These are phyloP conservation scores for Podospora pseudopauciseta DNA, from an alignment of 495 filamentous ascomycete species.

Conservation along the genomic window DNA sequence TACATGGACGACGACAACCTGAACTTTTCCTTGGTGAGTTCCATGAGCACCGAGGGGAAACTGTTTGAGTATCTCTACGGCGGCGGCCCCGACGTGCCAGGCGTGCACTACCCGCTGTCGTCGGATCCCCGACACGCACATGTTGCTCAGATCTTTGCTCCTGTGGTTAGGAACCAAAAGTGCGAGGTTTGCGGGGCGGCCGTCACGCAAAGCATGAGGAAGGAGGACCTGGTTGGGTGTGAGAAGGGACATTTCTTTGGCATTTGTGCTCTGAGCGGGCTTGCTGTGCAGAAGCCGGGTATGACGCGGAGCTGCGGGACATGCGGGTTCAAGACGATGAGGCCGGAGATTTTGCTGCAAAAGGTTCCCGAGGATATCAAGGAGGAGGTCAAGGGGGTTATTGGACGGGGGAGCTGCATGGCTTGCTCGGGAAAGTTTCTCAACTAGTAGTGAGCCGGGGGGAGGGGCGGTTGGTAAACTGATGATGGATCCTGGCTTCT, in stretches of 20 bases:
- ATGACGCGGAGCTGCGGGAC: conserved; percentile 42
- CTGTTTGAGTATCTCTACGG: conserved; percentile 50
- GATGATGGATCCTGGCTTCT: neutral
- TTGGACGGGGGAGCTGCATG: conserved; percentile 39
- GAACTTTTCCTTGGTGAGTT: neutral
- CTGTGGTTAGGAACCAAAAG: conserved; percentile 25
- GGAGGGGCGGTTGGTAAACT: neutral
- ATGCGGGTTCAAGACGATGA: conserved; percentile 41
- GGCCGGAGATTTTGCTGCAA: conserved; percentile 29
- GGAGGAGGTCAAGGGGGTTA: conserved; percentile 26
- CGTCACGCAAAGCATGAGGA: conserved; percentile 25
- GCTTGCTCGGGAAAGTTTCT: conserved; percentile 48
- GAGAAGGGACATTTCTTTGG: conserved; percentile 30
- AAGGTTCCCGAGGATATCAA: conserved; percentile 22
- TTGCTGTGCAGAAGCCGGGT: conserved; percentile 43
- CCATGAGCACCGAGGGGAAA: conserved; percentile 40
- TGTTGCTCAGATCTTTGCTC: conserved; percentile 25
- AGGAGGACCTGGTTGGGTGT: conserved; percentile 27
- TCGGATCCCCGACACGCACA: conserved; percentile 6
- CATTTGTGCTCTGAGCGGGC: conserved; percentile 42
- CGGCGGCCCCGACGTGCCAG: conserved; percentile 39
- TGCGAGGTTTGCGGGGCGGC: conserved; percentile 39
- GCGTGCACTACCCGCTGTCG: conserved; percentile 22
- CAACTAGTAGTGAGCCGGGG: conserved; percentile 15
- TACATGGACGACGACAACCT: neutral